Base-by-base conservation (phyloP, 2,329 filamentous ascomycete species). In the Fusarium nygamai region DNA sequence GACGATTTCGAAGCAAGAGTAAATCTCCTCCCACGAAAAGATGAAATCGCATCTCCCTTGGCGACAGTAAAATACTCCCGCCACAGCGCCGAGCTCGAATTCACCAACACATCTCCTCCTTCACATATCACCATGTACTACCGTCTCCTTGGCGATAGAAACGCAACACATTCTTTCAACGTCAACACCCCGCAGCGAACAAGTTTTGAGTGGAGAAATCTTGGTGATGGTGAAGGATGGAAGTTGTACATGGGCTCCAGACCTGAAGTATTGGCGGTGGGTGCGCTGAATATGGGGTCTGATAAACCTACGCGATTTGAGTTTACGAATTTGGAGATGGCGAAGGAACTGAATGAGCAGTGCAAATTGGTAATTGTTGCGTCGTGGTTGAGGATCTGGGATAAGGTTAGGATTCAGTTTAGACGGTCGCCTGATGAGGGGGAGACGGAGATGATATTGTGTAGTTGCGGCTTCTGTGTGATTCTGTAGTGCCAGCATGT, bases 351-450 rank as follows among this genome's bases (percentile, higher is more conserved):
- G 7, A 29, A 31, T 11, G 58, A 66, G 20, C n/a, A 43, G n/a
- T 63, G 47, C 1, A 63, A 43, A 13, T 13, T 66, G 19, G 19
- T 46, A 2, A 31, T 46, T 19, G 16, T 63, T 22, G 43, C 39
- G 9, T 63, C 63, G 19, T 66, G 58, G 46, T 14, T 66, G 47
- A 63, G 39, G 8, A 63, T 66, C 1, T 66, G 63, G 58, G 63
- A 66, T 19, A 47, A 63, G n/a, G 63, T 66, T 1, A 61, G 63
- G 10, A 39, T 66, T 5, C 46, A 44, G 1, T 66, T 62, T 8
- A 24, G 31, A 19, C 19, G 39, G 9, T 2, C 47, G 16, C 63
- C 58, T 16, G 47, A 63, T 22, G 58, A 66, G 11, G 63, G 48
- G 5, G 63, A 66, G 39, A 13, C 11, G 4, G 47, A 53, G 16